A percentile compares a stretch with the other conserved stretches of the same genome.
Evolutionary conservation across 179 eudicot species (phyloP).

Genomic region (Camellia oleifera): DNA sequence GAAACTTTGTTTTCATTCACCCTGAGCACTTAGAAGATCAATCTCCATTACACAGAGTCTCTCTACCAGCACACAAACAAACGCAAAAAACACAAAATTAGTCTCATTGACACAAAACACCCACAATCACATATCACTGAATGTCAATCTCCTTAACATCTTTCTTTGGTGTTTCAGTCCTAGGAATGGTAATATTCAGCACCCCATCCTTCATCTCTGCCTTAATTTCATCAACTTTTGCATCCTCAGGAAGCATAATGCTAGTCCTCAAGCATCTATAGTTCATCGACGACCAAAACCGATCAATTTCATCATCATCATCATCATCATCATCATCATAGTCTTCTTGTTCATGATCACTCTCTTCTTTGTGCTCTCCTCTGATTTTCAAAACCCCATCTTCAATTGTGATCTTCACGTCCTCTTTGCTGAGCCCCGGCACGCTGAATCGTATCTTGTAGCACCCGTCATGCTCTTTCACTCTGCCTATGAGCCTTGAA

Average conservation of each 20-base stretch:
- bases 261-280: constrained; percentile 50
- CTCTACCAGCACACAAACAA: background rate
- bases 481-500: constrained; percentile 36
- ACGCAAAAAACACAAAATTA: background rate
- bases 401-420: constrained; percentile 52
- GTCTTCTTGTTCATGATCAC: constrained; percentile 44
- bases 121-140: constrained; percentile 14
- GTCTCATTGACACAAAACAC: too few species aligned
- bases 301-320: too few species aligned
- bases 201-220: constrained; percentile 81
- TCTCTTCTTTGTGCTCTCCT: constrained; percentile 57
- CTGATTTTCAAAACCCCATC: constrained; percentile 51
- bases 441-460: constrained; percentile 52
- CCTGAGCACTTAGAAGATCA: background rate
- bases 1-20: background rate
- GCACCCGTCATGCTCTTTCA: constrained; percentile 55
- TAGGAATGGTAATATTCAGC: constrained; percentile 54
- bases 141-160: constrained; percentile 64
- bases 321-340: constrained; percentile 51
- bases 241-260: constrained; percentile 64
- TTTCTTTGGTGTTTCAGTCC: constrained; percentile 35
- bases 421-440: constrained; percentile 64
- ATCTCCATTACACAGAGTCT: too few species aligned
- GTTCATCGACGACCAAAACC: constrained; percentile 25
- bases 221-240: constrained; percentile 62